A percentile compares a stretch with the other conserved stretches of the same genome.
Conservation (phyloP, 2,329 filamentous ascomycete genomes). For the Capronia epimyces region DNA sequence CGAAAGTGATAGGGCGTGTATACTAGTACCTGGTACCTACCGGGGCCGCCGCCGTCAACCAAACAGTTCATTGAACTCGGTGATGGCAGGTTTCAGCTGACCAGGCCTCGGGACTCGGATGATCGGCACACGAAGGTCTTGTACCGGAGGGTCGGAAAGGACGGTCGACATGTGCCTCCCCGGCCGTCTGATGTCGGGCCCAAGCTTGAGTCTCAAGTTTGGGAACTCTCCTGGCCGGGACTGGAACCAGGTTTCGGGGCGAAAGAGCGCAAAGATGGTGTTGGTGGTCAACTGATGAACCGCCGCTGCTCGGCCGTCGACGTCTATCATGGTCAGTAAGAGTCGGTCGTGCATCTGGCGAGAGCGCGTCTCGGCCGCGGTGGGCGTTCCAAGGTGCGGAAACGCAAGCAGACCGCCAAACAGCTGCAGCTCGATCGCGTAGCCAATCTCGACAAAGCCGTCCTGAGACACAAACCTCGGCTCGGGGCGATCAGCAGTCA, state of each 20-base stretch:
- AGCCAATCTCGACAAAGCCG: constrained; percentile 3
- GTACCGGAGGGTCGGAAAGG: neutral
- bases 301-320: neutral
- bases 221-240: neutral
- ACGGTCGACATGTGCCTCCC: neutral
- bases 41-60: too few species aligned
- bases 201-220: neutral
- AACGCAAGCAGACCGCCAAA: constrained; percentile 1
- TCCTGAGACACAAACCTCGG: neutral
- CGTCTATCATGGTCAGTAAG: neutral
- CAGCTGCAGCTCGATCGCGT: constrained; percentile 7
- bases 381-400: constrained; percentile 1
- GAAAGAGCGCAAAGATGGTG: constrained; percentile 7
- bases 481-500: neutral
- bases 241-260: neutral
- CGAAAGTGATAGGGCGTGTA: too few species aligned
- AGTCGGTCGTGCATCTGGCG: neutral
- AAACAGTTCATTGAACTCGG: constrained; percentile 5
- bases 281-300: neutral
- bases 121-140: neutral
- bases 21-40: too few species aligned
- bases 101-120: neutral
- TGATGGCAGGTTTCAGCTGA: constrained; percentile 1
- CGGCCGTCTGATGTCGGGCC: neutral
- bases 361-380: neutral